Percentiles rank a stretch among this genome's conserved stretches.
phyloP scores from a whole-genome alignment of 1,284 basidiomycete genomes.

The Golubevia pallescens region DNA sequence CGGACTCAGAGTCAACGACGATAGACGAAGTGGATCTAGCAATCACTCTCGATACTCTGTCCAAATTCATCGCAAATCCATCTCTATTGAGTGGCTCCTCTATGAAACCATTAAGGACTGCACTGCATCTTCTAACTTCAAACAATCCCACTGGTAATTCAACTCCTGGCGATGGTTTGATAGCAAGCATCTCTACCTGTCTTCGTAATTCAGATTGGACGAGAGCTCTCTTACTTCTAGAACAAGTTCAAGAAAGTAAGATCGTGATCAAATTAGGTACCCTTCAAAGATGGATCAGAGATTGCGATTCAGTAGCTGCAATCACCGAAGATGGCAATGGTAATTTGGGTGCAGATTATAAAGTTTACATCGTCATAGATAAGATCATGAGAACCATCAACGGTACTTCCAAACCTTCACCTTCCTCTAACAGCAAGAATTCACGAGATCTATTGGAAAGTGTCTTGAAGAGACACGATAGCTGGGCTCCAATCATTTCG shows the following conservation, averaged over 20 bases:
- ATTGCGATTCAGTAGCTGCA: slow-evolving; percentile 7
- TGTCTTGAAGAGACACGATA: slow-evolving; percentile 1
- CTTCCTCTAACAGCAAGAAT: neutral
- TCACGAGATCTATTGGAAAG: neutral
- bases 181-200: neutral
- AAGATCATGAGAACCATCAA: slow-evolving; percentile 6
- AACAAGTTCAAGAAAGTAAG: slow-evolving; percentile 1
- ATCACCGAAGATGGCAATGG: neutral
- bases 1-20: neutral
- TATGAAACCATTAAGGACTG: slow-evolving; percentile 6
- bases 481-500: neutral
- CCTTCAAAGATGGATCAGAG: slow-evolving; percentile 3
- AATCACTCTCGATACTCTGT: slow-evolving; percentile 7
- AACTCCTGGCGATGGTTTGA: slow-evolving; percentile 4
- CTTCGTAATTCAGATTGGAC: slow-evolving; percentile 4
- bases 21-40: slow-evolving; percentile 7
- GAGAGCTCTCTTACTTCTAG: slow-evolving; percentile 4
- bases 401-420: neutral
- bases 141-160: neutral
- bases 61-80: slow-evolving; percentile 5
- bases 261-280: slow-evolving; percentile 6
- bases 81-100: slow-evolving; percentile 3
- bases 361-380: slow-evolving; percentile 6
- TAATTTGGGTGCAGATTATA: slow-evolving; percentile 1
- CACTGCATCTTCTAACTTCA: slow-evolving; percentile 5